phyloP scores from a whole-genome alignment of 352 stramenopile genomes.

The Phytophthora cryptogea region DNA sequence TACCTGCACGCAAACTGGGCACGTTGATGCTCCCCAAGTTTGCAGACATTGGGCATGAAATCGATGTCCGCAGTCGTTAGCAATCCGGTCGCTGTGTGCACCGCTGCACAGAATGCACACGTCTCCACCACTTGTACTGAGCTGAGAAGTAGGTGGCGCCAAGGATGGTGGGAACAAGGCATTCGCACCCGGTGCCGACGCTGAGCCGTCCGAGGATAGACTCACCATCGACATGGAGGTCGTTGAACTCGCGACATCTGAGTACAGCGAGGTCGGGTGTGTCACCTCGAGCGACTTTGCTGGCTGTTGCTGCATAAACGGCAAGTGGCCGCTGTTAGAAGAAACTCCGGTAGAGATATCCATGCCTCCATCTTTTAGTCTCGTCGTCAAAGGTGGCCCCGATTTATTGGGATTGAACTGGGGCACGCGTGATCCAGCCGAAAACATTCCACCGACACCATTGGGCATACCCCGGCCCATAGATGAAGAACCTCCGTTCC shows the following conservation, averaged over 20 bases:
- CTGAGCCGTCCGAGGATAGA: conserved; percentile 32
- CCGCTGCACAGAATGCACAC: conserved; percentile 52
- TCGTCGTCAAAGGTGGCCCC: conserved; percentile 31
- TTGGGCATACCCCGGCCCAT: conserved; percentile 33
- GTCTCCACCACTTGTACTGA: conserved; percentile 28
- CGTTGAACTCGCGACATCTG: conserved; percentile 35
- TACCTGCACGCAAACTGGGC: conserved; percentile 56
- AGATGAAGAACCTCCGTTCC: conserved; percentile 21
- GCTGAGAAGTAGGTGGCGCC: conserved; percentile 21
- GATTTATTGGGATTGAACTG: conserved; percentile 32
- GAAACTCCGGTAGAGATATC: conserved; percentile 34
- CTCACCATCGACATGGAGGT: conserved; percentile 42
- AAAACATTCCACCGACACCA: conserved; percentile 33
- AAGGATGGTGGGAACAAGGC: conserved; percentile 37
- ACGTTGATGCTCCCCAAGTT: conserved; percentile 62
- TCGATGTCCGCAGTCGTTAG: conserved; percentile 62
- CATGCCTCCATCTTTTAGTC: conserved; percentile 37
- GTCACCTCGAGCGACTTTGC: conserved; percentile 31
- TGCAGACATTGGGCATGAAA: conserved; percentile 72
- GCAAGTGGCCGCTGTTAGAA: conserved; percentile 33
- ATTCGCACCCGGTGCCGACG: conserved; percentile 27
- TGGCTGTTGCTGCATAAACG: conserved; percentile 38
- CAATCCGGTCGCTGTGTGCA: conserved; percentile 55
- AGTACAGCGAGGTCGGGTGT: conserved; percentile 36
- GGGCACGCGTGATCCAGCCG: conserved; percentile 33